Conservation (phyloP, 1,284 basidiomycete genomes). For the Ustilago tritici region DNA sequence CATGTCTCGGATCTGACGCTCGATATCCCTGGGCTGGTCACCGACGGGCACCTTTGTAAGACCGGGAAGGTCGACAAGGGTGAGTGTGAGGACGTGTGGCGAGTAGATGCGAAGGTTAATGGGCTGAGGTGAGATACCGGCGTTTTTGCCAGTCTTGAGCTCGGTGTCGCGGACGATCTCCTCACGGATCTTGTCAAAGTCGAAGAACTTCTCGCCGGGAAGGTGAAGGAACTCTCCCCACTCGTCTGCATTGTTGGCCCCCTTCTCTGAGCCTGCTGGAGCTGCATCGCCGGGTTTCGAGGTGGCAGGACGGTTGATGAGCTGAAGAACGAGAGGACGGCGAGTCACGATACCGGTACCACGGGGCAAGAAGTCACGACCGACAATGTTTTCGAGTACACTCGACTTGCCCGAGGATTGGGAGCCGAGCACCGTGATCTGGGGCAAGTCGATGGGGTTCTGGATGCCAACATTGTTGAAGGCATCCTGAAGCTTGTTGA, state of each 20-base stretch:
- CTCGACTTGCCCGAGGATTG: slow-evolving; percentile 75
- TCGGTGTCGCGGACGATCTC: slow-evolving; percentile 99
- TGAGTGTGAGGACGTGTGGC: slow-evolving; percentile 94
- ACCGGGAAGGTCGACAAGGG: slow-evolving; percentile 94
- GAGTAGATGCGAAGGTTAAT: slow-evolving; percentile 96
- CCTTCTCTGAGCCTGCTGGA: slow-evolving; percentile 15
- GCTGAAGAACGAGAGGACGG: slow-evolving; percentile 91
- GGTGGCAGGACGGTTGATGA: slow-evolving; percentile 79
- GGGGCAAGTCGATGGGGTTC: slow-evolving; percentile 73
- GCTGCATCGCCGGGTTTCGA: slow-evolving; percentile 31
- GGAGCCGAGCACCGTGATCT: slow-evolving; percentile 71
- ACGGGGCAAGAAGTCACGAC: slow-evolving; percentile 88
- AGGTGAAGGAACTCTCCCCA: slow-evolving; percentile 98
- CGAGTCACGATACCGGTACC: slow-evolving; percentile 95
- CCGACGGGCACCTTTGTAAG: slow-evolving; percentile 79
- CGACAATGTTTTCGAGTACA: slow-evolving; percentile 79
- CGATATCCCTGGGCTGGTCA: slow-evolving; percentile 87
- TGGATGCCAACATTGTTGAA: slow-evolving; percentile 71
- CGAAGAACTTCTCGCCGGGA: slow-evolving; percentile 94
- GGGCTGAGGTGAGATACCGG: slow-evolving; percentile 94
- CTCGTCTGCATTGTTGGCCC: slow-evolving; percentile 73
- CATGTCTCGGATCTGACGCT: slow-evolving; percentile 92
- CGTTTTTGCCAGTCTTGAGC: slow-evolving; percentile 97
- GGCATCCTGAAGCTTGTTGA: slow-evolving; percentile 87
- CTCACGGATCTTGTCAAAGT: slow-evolving; percentile 90